Conservation (phyloP, 345 rosid species). For the Camelina sativa region DNA sequence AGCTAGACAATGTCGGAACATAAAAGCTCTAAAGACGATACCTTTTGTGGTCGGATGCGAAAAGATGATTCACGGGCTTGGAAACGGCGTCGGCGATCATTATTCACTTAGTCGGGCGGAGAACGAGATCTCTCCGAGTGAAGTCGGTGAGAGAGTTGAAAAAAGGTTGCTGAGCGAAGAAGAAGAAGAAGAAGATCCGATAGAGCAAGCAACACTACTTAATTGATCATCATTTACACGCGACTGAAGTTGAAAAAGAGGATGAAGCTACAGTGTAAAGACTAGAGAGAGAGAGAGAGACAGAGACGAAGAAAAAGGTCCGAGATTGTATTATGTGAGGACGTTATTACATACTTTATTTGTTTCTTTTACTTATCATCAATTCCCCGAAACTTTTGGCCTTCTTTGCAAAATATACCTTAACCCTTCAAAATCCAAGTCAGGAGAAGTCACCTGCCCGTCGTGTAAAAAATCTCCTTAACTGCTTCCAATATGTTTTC, state of each 20-base stretch:
- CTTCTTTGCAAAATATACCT: not conserved
- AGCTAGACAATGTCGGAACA: conserved; percentile 25
- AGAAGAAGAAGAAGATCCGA: conserved; percentile 27
- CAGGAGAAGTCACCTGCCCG: too few species aligned
- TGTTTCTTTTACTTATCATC: not conserved
- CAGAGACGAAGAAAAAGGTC: conserved; percentile 45
- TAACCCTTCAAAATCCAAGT: too few species aligned
- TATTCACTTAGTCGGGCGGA: conserved; percentile 29
- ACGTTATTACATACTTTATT: conserved; percentile 15
- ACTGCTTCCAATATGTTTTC: too few species aligned
- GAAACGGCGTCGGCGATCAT: conserved; percentile 51
- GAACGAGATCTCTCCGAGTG: conserved; percentile 41
- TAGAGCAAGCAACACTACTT: conserved; percentile 2
- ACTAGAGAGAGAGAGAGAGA: not conserved
- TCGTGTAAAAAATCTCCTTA: too few species aligned
- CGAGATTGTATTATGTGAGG: conserved; percentile 49
- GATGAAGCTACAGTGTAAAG: conserved; percentile 25
- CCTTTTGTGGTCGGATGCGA: conserved; percentile 81
- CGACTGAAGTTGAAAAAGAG: conserved; percentile 46
- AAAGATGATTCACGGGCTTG: conserved; percentile 46
- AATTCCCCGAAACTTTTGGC: conserved; percentile 7
- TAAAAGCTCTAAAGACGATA: conserved; percentile 24
- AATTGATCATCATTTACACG: conserved; percentile 44
- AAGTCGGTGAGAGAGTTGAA: conserved; percentile 21
- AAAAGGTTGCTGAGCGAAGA: conserved; percentile 6